Base-by-base conservation (phyloP, 345 rosid genomes). In the Syzygium oleosum region DNA sequence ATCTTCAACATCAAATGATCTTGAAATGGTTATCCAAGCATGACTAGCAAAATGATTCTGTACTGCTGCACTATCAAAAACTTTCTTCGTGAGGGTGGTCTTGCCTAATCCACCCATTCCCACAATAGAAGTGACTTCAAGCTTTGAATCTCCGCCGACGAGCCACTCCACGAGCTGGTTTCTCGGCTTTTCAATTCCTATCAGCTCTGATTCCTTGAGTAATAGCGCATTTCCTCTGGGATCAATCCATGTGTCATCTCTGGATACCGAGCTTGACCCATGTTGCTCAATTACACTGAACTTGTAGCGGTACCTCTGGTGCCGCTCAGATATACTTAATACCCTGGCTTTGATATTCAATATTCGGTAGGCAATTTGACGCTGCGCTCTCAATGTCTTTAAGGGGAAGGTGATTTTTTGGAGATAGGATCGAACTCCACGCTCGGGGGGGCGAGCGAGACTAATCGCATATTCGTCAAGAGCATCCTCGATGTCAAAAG, bases 401-500 rank as follows among this genome's bases (percentile, higher is more conserved):
- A 87, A 58, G 73, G 84, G 86, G 52, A 85, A 80, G 41, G 63
- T 29, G 38, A 79, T 19, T 19, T 63, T 89, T 9, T 27, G 85
- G 43, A 87, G 53, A 34, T 27, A 34, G 83, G 51, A 84, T 46
- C 25, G 25, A 84, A 85, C 11, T 7, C 91, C 89, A 34, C 6
- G 25, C 3, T 51, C 84, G 29, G 54, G 84, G 68, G 85, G 78
- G n/a, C 63, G 86, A 23, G 51, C 21, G 1, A 51, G 23, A 85
- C 80, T 55, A n/a, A 68, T 68, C 46, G 7, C 7, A 9, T 68
- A 19, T 19, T 86, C 89, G 1, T 90, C 91, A 3, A 91, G 85
- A 85, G 87, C 87, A 88, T 91, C 93, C 54, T 91, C 91, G 3
- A 86, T 78, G 31, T 91, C 91, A 52, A 85, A 87, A 53, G 89